Evolutionary conservation across 306 rosid species (phyloP).

Genomic region (Alnus glutinosa): DNA sequence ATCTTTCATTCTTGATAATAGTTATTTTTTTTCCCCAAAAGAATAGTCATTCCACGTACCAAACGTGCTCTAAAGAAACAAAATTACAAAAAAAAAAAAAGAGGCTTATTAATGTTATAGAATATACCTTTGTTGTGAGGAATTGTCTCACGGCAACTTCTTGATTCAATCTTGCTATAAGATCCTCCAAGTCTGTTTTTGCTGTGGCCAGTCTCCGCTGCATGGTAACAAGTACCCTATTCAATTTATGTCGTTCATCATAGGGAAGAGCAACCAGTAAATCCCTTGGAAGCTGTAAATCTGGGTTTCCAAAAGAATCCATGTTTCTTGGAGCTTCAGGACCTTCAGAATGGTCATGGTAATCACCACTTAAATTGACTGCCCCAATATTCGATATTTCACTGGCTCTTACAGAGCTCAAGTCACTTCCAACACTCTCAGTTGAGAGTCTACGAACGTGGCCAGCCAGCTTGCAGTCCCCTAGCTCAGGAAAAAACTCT

Average conservation of each 20-base stretch:
- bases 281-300: conserved; percentile 30
- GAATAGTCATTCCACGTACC: too few relatives aligned
- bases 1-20: too few relatives aligned
- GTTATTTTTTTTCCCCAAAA: too few relatives aligned
- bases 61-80: neutral
- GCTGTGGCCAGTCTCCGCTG: conserved; percentile 64
- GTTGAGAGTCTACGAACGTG: conserved; percentile 45
- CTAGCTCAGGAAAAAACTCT: conserved; percentile 41
- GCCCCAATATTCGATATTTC: conserved; percentile 39
- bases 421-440: conserved; percentile 60
- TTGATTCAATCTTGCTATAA: conserved; percentile 81
- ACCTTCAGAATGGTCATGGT: conserved; percentile 37
- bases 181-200: conserved; percentile 76
- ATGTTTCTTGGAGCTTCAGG: conserved; percentile 41
- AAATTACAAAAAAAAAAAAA: neutral
- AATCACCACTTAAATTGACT: conserved; percentile 34
- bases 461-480: conserved; percentile 38
- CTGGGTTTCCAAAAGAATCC: conserved; percentile 14
- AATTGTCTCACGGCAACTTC: conserved; percentile 80
- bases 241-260: conserved; percentile 60
- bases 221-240: conserved; percentile 62
- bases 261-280: conserved; percentile 50
- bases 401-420: conserved; percentile 37
- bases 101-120: neutral
- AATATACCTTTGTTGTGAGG: conserved; percentile 70